phyloP scores from a whole-genome alignment of 2,329 filamentous ascomycete species.

The Cercospora sp. region DNA sequence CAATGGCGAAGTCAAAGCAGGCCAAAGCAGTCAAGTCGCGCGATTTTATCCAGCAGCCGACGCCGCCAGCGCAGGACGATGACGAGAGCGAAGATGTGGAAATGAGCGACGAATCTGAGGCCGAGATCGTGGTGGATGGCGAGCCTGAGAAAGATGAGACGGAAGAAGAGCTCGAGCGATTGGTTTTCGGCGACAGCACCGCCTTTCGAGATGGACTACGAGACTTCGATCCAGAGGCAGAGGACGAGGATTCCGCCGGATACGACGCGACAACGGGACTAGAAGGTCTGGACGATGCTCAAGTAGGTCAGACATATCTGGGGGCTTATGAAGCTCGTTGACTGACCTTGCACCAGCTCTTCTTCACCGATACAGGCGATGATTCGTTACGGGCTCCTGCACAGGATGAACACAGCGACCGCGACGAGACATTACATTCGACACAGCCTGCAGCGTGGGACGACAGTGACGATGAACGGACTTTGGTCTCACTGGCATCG shows the following conservation, averaged over 20 bases:
- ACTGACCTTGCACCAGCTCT: conserved; percentile 55
- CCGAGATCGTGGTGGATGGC: conserved; percentile 34
- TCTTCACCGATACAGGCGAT: conserved; percentile 73
- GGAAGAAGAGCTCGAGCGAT: conserved; percentile 58
- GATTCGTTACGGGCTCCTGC: conserved; percentile 43
- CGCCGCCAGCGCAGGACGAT: conserved; percentile 23
- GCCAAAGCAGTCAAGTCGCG: conserved; percentile 7
- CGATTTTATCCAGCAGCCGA: conserved; percentile 26
- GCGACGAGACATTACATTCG: conserved; percentile 40
- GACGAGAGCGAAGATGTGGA: conserved; percentile 26
- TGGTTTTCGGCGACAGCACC: conserved; percentile 85
- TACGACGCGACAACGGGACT: conserved; percentile 42
- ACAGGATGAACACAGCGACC: conserved; percentile 44
- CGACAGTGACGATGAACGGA: conserved; percentile 91
- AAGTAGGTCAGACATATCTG: conserved; percentile 49
- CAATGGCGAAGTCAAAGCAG: conserved; percentile 26
- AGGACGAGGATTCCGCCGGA: conserved; percentile 51
- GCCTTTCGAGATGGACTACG: conserved; percentile 77
- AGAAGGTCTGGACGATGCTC: conserved; percentile 71
- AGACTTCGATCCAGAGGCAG: conserved; percentile 47
- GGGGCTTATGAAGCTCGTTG: conserved; percentile 14
- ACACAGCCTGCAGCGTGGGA: conserved; percentile 70
- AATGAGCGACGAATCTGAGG: conserved; percentile 32
- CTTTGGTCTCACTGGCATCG: conserved; percentile 77
- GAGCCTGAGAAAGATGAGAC: conserved; percentile 35